Percentiles rank a stretch among this genome's conserved stretches.
Evolutionary conservation across 176 grass and related monocot genomes (phyloP).

Genomic region (Zoysia pacifica): DNA sequence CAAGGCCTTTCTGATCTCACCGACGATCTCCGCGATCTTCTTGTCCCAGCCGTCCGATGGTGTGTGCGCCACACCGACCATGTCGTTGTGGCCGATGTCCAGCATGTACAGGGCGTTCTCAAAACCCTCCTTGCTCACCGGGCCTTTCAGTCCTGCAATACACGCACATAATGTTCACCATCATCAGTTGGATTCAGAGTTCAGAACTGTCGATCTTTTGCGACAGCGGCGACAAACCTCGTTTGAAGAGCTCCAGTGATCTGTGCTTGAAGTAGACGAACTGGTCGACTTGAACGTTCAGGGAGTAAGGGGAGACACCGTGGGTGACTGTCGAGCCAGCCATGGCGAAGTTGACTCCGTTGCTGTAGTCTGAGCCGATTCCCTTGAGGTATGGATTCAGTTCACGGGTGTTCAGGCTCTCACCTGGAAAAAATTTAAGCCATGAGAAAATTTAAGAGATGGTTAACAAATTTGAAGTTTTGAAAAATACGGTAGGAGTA

Average conservation of each 20-base stretch:
- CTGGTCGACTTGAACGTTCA: conserved; percentile 74
- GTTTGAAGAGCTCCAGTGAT: conserved; percentile 65
- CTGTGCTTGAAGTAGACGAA: conserved; percentile 79
- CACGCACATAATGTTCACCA: background rate
- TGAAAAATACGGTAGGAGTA: background rate
- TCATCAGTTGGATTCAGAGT: conserved; percentile 6
- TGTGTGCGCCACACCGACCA: conserved; percentile 40
- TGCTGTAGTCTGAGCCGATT: conserved; percentile 77
- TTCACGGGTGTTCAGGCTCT: conserved; percentile 62
- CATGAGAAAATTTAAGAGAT: background rate
- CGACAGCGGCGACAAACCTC: conserved; percentile 28
- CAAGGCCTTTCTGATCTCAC: conserved; percentile 53
- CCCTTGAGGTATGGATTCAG: conserved; percentile 77
- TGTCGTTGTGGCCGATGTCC: conserved; percentile 87
- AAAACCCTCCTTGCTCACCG: conserved; percentile 59
- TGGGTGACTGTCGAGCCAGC: conserved; percentile 55
- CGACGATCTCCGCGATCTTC: conserved; percentile 46
- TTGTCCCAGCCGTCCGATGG: conserved; percentile 45
- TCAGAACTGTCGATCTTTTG: background rate
- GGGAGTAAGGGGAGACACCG: conserved; percentile 48
- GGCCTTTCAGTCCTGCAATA: conserved; percentile 56
- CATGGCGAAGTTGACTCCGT: conserved; percentile 86
- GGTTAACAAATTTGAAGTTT: background rate
- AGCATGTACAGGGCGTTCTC: conserved; percentile 72
- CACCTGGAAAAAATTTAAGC: conserved; percentile 38